Conservation (phyloP, 192 early-diverging fungal genomes). For the Umbelopsis sp. region DNA sequence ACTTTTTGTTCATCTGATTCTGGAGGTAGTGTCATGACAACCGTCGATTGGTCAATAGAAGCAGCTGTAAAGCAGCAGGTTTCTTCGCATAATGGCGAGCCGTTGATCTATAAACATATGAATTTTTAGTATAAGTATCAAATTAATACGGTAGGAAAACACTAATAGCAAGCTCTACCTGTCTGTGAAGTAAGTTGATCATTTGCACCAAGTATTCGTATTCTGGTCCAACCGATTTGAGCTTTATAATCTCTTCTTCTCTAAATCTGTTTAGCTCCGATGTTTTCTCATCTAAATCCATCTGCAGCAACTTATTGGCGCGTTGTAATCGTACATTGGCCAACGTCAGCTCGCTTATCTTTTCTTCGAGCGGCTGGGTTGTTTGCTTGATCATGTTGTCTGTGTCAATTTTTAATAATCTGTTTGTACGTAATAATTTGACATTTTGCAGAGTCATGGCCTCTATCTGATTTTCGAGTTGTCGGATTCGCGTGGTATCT, state of each 20-base stretch:
- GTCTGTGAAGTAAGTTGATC: conserved; percentile 44
- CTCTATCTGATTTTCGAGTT: conserved; percentile 44
- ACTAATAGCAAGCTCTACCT: conserved; percentile 27
- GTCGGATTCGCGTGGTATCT: conserved; percentile 33
- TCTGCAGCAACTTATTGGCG: conserved; percentile 32
- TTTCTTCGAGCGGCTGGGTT: conserved; percentile 36
- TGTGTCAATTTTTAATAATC: conserved; percentile 45
- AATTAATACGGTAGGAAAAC: neutral
- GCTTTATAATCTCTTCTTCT: conserved; percentile 31
- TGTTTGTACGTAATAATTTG: conserved; percentile 42
- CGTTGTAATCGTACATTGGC: conserved; percentile 41
- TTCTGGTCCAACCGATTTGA: conserved; percentile 43
- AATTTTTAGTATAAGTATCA: neutral
- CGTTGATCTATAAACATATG: conserved; percentile 32
- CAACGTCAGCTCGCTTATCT: conserved; percentile 32
- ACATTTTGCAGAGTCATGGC: conserved; percentile 40
- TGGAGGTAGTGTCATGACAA: conserved; percentile 43
- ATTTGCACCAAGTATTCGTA: conserved; percentile 49
- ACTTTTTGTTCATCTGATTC: conserved; percentile 36
- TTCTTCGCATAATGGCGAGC: conserved; percentile 37
- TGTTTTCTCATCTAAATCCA: conserved; percentile 40
- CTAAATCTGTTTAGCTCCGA: conserved; percentile 24
- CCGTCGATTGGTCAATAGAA: conserved; percentile 36
- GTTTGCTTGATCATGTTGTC: conserved; percentile 46
- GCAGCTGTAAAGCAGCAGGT: conserved; percentile 39